Conservation (phyloP, 2,329 filamentous ascomycete species). For the Penicillium sumatraense region DNA sequence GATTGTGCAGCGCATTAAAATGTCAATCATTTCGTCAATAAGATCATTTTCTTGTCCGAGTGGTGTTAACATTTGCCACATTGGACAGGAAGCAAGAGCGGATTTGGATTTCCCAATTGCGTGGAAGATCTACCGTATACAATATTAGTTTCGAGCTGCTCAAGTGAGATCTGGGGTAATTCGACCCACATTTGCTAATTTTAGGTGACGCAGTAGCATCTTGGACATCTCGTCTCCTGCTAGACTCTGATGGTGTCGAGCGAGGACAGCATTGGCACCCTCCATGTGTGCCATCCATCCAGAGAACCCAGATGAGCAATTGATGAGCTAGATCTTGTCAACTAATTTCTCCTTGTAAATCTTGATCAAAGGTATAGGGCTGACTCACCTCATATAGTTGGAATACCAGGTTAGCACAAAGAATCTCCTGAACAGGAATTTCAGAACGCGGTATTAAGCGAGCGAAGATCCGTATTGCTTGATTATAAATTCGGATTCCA, state of each 20-base stretch:
- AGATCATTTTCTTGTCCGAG: slow-evolving; percentile 1
- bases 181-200: slow-evolving; percentile 15
- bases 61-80: slow-evolving; percentile 12
- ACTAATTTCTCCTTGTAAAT: not conserved
- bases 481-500: slow-evolving; percentile 17
- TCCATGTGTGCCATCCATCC: slow-evolving; percentile 24
- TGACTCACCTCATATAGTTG: slow-evolving; percentile 20
- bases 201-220: slow-evolving; percentile 18
- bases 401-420: slow-evolving; percentile 21
- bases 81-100: slow-evolving; percentile 15
- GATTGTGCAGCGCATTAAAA: slow-evolving; percentile 16
- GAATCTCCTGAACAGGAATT: slow-evolving; percentile 18
- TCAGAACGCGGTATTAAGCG: slow-evolving; percentile 10
- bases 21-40: slow-evolving; percentile 19
- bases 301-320: slow-evolving; percentile 18
- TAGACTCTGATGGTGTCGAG: slow-evolving; percentile 14
- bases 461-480: slow-evolving; percentile 18
- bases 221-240: slow-evolving; percentile 11
- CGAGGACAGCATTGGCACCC: slow-evolving; percentile 20
- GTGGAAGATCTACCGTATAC: slow-evolving; percentile 11
- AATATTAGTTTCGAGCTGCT: not conserved
- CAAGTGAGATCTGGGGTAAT: not conserved
- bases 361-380: not conserved
- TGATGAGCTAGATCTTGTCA: slow-evolving; percentile 14
- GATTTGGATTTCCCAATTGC: slow-evolving; percentile 20